A percentile compares a stretch with the other conserved stretches of the same genome.
Conservation (phyloP, 805 yeast species). For the Yamadazyma insecticola region DNA sequence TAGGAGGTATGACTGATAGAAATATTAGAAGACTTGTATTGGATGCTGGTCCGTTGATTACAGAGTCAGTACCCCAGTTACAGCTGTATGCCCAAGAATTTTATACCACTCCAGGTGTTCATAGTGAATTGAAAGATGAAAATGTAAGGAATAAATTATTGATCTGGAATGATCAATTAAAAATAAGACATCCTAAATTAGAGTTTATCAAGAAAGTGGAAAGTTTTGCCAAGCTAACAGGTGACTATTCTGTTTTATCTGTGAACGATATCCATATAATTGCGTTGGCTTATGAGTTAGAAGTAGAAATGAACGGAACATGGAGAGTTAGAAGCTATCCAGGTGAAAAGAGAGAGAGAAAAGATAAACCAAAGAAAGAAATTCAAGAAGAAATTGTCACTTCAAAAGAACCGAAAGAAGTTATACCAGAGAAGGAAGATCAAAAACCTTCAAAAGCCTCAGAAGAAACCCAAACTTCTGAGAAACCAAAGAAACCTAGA, state of each 20-base stretch:
- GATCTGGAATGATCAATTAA: constrained; percentile 73
- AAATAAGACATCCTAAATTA: constrained; percentile 72
- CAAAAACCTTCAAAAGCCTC: constrained; percentile 4
- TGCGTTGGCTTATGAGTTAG: constrained; percentile 87
- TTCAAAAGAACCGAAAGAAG: constrained; percentile 5
- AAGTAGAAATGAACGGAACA: constrained; percentile 63
- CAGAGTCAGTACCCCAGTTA: constrained; percentile 73
- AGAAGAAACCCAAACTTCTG: constrained; percentile 5
- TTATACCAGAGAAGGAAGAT: not conserved
- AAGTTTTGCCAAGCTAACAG: constrained; percentile 80
- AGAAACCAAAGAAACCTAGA: constrained; percentile 22
- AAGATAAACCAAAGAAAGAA: constrained; percentile 7
- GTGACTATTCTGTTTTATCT: constrained; percentile 85
- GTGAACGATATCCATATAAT: constrained; percentile 88
- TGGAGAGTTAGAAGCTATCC: constrained; percentile 70
- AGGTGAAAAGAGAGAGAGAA: constrained; percentile 47
- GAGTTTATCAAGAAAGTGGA: constrained; percentile 60
- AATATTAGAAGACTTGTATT: constrained; percentile 60
- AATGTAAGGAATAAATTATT: constrained; percentile 71
- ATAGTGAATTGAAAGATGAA: constrained; percentile 81
- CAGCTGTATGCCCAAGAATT: constrained; percentile 67
- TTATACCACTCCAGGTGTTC: constrained; percentile 90
- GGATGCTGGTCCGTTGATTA: constrained; percentile 94
- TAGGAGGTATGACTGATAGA: constrained; percentile 4
- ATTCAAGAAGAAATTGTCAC: constrained; percentile 4